These are phyloP conservation scores for Rubroboletus pulcherrimus DNA, from an alignment of 768 basidiomycete genomes.

Conservation along the genomic window DNA sequence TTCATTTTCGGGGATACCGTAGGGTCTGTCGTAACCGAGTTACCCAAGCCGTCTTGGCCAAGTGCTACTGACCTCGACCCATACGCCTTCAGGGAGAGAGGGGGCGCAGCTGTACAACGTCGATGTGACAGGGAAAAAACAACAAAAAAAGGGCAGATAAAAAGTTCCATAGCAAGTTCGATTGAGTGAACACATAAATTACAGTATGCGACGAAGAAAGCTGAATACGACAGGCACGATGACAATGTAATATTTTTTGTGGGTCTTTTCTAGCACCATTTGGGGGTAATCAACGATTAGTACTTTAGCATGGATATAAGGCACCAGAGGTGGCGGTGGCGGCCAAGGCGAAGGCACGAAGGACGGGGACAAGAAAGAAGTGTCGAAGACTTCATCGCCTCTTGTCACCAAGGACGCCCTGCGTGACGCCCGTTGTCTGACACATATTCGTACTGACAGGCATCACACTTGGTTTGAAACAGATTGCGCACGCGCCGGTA, in stretches of 20 bases:
- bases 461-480: conserved; percentile 63
- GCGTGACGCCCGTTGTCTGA: conserved; percentile 34
- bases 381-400: neutral
- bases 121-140: no score
- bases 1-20: no score
- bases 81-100: no score
- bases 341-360: conserved; percentile 1
- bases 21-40: no score
- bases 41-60: no score
- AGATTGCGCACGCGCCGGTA: conserved; percentile 57
- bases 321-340: neutral
- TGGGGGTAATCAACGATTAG: neutral
- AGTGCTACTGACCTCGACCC: no score
- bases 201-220: no score
- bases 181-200: no score
- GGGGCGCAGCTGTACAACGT: no score
- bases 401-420: conserved; percentile 19
- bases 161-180: no score
- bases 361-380: neutral
- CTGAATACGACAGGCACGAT: neutral
- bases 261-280: neutral
- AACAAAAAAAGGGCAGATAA: no score
- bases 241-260: neutral
- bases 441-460: conserved; percentile 39
- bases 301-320: neutral